A percentile compares a stretch with the other conserved stretches of the same genome.
These are phyloP conservation scores for Symbiodinium natans DNA, from an alignment of 73 alveolate species.

Conservation along the genomic window DNA sequence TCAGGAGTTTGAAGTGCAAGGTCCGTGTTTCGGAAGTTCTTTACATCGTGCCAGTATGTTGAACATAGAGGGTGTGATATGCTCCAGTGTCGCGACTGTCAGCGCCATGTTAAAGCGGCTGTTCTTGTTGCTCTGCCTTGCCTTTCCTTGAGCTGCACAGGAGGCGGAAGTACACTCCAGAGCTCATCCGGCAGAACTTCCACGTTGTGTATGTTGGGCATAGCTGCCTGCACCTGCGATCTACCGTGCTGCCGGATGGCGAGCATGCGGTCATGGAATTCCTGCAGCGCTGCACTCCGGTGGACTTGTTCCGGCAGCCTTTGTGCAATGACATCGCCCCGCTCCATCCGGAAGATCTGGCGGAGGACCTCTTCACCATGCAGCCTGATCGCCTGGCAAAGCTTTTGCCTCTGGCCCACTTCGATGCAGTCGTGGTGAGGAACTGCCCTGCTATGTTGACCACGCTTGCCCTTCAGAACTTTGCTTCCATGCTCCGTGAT, in stretches of 20 bases:
- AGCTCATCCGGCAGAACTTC: constrained; percentile 23
- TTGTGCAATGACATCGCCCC: constrained; percentile 42
- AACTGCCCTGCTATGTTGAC: constrained; percentile 26
- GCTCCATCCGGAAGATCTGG: constrained; percentile 13
- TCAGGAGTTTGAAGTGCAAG: too few relatives aligned
- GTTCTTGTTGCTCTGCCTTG: background rate
- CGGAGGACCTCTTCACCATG: constrained; percentile 36
- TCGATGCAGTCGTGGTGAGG: constrained; percentile 24
- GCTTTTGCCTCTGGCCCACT: constrained; percentile 38
- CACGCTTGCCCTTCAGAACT: constrained; percentile 9
- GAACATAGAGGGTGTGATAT: too few relatives aligned
- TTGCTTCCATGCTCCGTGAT: background rate
- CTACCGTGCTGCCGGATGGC: constrained; percentile 14
- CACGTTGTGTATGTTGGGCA: constrained; percentile 38
- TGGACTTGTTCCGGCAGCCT: background rate
- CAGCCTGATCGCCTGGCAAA: background rate
- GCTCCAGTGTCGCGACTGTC: too few relatives aligned
- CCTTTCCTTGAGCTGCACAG: background rate
- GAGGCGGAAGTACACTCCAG: constrained; percentile 46
- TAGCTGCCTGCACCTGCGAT: constrained; percentile 25
- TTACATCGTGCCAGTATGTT: too few relatives aligned
- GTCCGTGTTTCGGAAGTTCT: too few relatives aligned
- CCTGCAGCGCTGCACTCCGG: background rate
- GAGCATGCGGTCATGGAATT: background rate
- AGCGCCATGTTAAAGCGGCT: background rate